Conservation (phyloP, 2,329 filamentous ascomycete species). For the Aspergillus clavatus region DNA sequence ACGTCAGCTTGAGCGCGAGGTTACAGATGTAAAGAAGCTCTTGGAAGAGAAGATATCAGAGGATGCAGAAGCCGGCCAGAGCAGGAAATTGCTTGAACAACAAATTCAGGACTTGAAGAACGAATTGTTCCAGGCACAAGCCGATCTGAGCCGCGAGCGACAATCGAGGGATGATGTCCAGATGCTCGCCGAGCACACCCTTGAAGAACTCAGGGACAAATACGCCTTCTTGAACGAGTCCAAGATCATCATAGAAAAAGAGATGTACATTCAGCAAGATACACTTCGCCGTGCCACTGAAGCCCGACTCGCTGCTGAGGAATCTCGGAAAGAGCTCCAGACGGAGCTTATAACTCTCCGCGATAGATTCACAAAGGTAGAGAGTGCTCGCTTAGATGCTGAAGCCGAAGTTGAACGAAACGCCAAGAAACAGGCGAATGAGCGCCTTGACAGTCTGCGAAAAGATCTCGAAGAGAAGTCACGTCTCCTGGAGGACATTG, state of each 20-base stretch:
- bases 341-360: slow-evolving; percentile 77
- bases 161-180: slow-evolving; percentile 93
- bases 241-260: slow-evolving; percentile 96
- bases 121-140: slow-evolving; percentile 77
- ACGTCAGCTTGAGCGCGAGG: slow-evolving; percentile 78
- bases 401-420: slow-evolving; percentile 75
- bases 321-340: slow-evolving; percentile 84
- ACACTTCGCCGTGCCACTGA: slow-evolving; percentile 81
- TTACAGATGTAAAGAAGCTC: slow-evolving; percentile 77
- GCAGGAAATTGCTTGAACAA: slow-evolving; percentile 73
- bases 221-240: slow-evolving; percentile 83
- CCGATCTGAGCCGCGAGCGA: slow-evolving; percentile 82
- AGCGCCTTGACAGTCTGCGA: slow-evolving; percentile 71
- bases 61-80: slow-evolving; percentile 77
- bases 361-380: slow-evolving; percentile 75
- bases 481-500: slow-evolving; percentile 70
- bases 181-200: slow-evolving; percentile 84
- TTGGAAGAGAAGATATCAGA: slow-evolving; percentile 86
- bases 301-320: slow-evolving; percentile 71
- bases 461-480: slow-evolving; percentile 77
- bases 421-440: slow-evolving; percentile 70
- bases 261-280: slow-evolving; percentile 93
- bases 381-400: slow-evolving; percentile 78
- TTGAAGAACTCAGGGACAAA: slow-evolving; percentile 73
- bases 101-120: slow-evolving; percentile 85